Conservation (phyloP, 2,329 filamentous ascomycete genomes). For the Purpureocillium takamizusanense region DNA sequence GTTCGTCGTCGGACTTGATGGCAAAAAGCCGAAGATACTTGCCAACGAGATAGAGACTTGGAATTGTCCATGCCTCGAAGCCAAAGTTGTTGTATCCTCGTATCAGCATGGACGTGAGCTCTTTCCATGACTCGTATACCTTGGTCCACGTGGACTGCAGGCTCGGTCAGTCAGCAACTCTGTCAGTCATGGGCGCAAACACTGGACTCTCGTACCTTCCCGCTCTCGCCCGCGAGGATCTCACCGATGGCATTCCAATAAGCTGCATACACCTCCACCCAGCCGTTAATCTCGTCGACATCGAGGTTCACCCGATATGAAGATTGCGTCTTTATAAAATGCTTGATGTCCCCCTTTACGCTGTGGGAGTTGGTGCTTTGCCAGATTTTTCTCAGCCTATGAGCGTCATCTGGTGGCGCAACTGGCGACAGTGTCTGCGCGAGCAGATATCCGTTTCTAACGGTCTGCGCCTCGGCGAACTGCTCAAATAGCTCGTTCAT, state of each 20-base stretch:
- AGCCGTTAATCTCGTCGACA: constrained; percentile 66
- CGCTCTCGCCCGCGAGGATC: constrained; percentile 47
- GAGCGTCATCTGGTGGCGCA: constrained; percentile 50
- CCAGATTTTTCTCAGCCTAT: constrained; percentile 61
- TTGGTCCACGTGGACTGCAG: constrained; percentile 59
- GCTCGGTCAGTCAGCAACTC: constrained; percentile 8
- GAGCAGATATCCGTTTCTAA: constrained; percentile 61
- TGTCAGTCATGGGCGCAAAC: neutral
- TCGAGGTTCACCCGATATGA: constrained; percentile 43
- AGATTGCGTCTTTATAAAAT: constrained; percentile 57
- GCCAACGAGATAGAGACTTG: constrained; percentile 78
- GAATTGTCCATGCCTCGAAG: constrained; percentile 87
- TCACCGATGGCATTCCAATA: constrained; percentile 80
- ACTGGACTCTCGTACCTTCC: constrained; percentile 20
- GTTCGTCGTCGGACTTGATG: constrained; percentile 77
- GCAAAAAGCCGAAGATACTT: constrained; percentile 84
- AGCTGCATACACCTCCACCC: constrained; percentile 73
- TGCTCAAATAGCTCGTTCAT: constrained; percentile 70
- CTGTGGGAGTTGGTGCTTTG: constrained; percentile 59
- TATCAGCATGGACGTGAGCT: constrained; percentile 66
- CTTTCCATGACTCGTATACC: constrained; percentile 84
- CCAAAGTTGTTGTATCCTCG: constrained; percentile 69
- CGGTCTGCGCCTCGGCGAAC: constrained; percentile 60
- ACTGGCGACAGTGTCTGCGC: constrained; percentile 68
- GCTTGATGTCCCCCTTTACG: constrained; percentile 60